Evolutionary conservation across 805 yeast genomes (phyloP), one percentile per base, ranked within the genome.

Genomic region (Metschnikowia noctiluminum): DNA sequence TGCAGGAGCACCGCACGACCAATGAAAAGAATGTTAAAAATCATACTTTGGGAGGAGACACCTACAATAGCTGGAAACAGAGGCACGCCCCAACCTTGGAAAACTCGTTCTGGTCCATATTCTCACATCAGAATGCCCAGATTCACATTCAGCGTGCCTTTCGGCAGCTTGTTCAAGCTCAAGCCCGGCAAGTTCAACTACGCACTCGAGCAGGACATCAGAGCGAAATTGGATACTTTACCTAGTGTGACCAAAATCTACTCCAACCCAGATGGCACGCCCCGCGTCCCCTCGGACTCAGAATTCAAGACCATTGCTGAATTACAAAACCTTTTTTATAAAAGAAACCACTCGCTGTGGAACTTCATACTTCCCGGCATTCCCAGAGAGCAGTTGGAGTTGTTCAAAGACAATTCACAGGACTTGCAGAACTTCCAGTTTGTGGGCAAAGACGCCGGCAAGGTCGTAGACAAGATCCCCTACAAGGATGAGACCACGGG

Each of bases 401-500:
- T 84, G 58, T 83, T 74, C 62, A 65, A 76, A 52, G 81, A 78
- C 61, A 88, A 88, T 71, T 75, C 82, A 40, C 74, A 72, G 44
- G 86, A 80, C 63, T 76, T 87, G 60, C 68, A 69, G 54, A 77
- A 76, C 62, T 79, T 83, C 56, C 78, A 80, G 56, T 74, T 65
- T 64, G 76, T 63, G 55, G 67, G 66, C 62, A 84, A 73, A 58
- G 76, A 73, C 50, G 61, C 74, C 2, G 78, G 85, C 42, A 74
- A 80, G 59, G 84, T 88, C 59, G 77, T 89, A 55, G 96, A 88
- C 66, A 88, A 88, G 69, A 80, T 88, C 50, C 96, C 96, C 39
- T 87, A 80, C 64, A 87, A 84, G 68, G 94, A 86, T 67, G 82
- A 85, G 38, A 73, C 81, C 36, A 83, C 88, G 14, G 96, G 96